Percentiles rank a stretch among this genome's conserved stretches.
Conservation (phyloP, 2,329 filamentous ascomycete species). For the Fusarium protoensiforme region DNA sequence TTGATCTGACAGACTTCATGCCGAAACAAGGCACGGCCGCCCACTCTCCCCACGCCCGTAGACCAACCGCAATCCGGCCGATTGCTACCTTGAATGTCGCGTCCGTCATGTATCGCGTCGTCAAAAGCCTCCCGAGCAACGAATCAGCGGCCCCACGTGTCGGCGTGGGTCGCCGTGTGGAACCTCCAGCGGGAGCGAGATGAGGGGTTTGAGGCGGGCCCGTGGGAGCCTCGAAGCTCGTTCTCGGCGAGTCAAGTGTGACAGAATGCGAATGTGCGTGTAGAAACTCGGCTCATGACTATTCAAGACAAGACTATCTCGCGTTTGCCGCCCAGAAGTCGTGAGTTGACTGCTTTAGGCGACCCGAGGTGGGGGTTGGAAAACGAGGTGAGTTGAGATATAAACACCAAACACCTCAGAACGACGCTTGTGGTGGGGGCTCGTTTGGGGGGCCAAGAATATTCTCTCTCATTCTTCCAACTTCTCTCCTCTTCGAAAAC, state of each 20-base stretch:
- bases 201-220: conserved; percentile 28
- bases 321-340: conserved; percentile 21
- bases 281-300: conserved; percentile 8
- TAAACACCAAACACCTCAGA: conserved; percentile 31
- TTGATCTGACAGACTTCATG: conserved; percentile 3
- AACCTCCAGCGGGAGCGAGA: conserved; percentile 5
- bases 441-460: not conserved
- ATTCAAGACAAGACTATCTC: conserved; percentile 14
- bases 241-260: conserved; percentile 29
- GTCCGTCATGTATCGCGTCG: not conserved
- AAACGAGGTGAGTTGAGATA: conserved; percentile 17
- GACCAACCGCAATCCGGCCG: not conserved
- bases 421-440: not conserved
- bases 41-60: not conserved
- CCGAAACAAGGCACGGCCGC: not conserved
- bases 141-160: conserved; percentile 48
- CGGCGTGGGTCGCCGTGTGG: conserved; percentile 18
- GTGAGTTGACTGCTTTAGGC: not conserved
- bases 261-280: conserved; percentile 28
- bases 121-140: conserved; percentile 22
- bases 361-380: conserved; percentile 15
- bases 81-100: conserved; percentile 10
- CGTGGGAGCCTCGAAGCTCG: not conserved
- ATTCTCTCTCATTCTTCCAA: conserved; percentile 5
- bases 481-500: not conserved